Base-by-base conservation (phyloP, 2,329 filamentous ascomycete species). In the Aspergillus sp. region DNA sequence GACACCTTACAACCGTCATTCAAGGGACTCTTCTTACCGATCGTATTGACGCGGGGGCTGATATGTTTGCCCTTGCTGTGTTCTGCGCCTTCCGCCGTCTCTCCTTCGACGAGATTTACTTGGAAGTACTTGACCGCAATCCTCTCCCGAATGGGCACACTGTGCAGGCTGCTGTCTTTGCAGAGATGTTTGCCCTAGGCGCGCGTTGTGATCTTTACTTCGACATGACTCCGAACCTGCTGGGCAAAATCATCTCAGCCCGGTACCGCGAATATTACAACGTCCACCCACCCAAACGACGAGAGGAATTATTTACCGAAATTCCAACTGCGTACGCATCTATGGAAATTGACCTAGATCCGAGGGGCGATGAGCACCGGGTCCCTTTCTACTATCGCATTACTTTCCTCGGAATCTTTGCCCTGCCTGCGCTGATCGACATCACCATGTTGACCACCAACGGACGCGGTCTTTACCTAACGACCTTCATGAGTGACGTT, bases 181-280 rank as follows among this genome's bases (percentile, higher is more conserved):
- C 84, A 1, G 85, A 87, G 65, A 79, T 85, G 2, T 87, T 85
- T 70, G 84, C 84, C 0, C 73, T 86, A 1, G 85, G 85, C 2
- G 86, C 84, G 3, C 81, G 84, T 53, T 87, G 85, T 64, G 83
- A 86, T 60, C 76, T 81, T 2, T 87, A 86, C 65, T 85, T 87
- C 56, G 84, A 84, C 56, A 79, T 86, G 51, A 66, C 74, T 1
- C 80, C 80, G 1, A 77, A 75, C 19, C 73, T 74, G 7, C 69
- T 83, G n/a, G 80, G 80, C 43, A 75, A 76, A 55, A 67, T 76
- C 27, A 62, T 77, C 19, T 69, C 72, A 2, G 63, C 69, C 48
- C 68, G 74, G 6, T 77, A 80, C 62, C 69, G 78, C 14, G 66
- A 70, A 8, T 73, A 79, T 51, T 79, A 80, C 56, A 73, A 70